A percentile compares a stretch with the other conserved stretches of the same genome.
phyloP scores from a whole-genome alignment of 2,329 filamentous ascomycete genomes.

The Corynespora cassiicola region DNA sequence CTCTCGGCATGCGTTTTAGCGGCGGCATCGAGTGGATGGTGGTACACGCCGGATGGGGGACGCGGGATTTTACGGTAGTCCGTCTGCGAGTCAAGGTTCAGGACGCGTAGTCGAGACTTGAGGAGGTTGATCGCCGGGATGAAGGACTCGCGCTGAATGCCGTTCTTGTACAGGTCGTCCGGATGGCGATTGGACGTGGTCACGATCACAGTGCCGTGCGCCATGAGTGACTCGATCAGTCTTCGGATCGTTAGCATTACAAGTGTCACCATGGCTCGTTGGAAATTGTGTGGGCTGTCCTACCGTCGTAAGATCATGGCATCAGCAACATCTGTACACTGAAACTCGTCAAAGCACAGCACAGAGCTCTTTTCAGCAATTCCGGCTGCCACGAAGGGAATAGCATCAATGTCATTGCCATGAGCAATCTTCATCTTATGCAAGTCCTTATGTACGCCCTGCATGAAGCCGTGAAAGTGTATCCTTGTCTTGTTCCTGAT shows the following conservation, averaged over 20 bases:
- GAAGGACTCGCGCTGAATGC: constrained; percentile 94
- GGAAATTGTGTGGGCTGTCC: constrained; percentile 10
- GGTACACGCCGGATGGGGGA: constrained; percentile 91
- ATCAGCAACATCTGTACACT: constrained; percentile 97
- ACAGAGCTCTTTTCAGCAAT: constrained; percentile 86
- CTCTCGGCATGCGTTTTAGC: constrained; percentile 84
- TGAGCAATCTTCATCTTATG: constrained; percentile 89
- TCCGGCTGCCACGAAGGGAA: constrained; percentile 93
- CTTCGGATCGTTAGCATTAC: constrained; percentile 41
- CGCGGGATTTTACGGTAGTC: constrained; percentile 98
- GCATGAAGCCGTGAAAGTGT: constrained; percentile 99
- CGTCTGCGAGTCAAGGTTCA: constrained; percentile 93
- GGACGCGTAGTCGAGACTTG: constrained; percentile 81
- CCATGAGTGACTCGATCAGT: constrained; percentile 89
- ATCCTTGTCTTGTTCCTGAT: constrained; percentile 88
- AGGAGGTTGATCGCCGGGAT: constrained; percentile 94
- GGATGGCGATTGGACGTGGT: constrained; percentile 98
- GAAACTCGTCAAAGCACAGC: constrained; percentile 97
- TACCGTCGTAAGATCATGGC: constrained; percentile 92
- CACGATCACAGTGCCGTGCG: constrained; percentile 93
- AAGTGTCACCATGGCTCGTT: background rate
- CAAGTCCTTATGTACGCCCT: constrained; percentile 89
- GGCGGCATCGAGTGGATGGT: constrained; percentile 81
- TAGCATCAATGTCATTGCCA: constrained; percentile 86
- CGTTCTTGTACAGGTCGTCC: constrained; percentile 96